Evolutionary conservation across 2,329 filamentous ascomycete genomes (phyloP).

Genomic region (Nannizziopsis arthrosporioides): DNA sequence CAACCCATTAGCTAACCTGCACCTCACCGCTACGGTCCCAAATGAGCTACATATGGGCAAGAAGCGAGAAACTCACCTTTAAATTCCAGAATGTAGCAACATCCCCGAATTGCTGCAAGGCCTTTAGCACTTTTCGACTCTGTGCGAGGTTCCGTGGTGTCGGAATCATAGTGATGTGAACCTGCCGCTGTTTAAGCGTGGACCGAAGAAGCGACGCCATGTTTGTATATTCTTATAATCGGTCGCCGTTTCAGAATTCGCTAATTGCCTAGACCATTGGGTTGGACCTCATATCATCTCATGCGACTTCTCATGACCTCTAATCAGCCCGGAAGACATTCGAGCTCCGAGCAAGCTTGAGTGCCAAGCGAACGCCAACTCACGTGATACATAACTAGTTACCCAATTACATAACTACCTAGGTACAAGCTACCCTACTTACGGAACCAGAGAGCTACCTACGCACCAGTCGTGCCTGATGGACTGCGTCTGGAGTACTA

Average conservation of each 20-base stretch:
- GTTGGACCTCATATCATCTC: no score
- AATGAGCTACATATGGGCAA: not conserved
- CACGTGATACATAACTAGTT: no score
- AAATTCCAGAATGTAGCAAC: conserved; percentile 30
- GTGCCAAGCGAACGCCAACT: no score
- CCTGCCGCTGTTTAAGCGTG: conserved; percentile 15
- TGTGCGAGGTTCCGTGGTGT: conserved; percentile 24
- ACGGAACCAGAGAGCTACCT: no score
- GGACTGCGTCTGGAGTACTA: no score
- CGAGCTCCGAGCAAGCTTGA: no score
- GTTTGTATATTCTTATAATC: not conserved
- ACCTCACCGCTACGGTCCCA: not conserved
- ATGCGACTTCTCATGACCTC: no score
- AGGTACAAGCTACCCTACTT: no score
- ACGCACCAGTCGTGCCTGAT: no score
- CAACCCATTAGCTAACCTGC: not conserved
- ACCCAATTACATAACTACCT: no score
- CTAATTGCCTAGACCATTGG: not conserved
- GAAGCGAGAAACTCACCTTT: conserved; percentile 19
- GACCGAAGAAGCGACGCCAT: conserved; percentile 11
- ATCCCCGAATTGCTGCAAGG: conserved; percentile 33
- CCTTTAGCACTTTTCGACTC: conserved; percentile 26
- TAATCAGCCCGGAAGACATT: no score
- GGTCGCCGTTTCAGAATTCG: not conserved
- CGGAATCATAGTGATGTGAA: conserved; percentile 25